A percentile compares a stretch with the other conserved stretches of the same genome.
Conservation (phyloP, 192 early-diverging fungal species). For the Umbelopsis vinacea region DNA sequence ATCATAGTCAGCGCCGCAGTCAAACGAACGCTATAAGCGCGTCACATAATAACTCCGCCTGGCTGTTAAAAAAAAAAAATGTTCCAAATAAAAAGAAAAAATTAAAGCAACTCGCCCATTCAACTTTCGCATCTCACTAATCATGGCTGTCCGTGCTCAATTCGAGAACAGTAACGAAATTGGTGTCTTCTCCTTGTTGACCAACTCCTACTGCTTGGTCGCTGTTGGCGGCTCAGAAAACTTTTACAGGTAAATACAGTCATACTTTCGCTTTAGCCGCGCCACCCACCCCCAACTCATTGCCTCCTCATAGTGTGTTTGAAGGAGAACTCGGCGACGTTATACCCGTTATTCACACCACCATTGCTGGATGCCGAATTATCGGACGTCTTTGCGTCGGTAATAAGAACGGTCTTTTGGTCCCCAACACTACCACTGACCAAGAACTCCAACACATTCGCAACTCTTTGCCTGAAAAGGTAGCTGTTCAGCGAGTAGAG, state of each 20-base stretch:
- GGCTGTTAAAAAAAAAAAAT: neutral
- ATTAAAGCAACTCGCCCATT: neutral
- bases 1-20: neutral
- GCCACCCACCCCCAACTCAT: neutral
- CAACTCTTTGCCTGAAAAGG: slow-evolving; percentile 92
- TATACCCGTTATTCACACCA: slow-evolving; percentile 94
- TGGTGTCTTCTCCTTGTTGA: slow-evolving; percentile 96
- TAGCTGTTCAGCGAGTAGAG: slow-evolving; percentile 95
- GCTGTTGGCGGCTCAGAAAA: slow-evolving; percentile 98
- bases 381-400: slow-evolving; percentile 93
- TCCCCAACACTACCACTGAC: slow-evolving; percentile 96
- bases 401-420: slow-evolving; percentile 92
- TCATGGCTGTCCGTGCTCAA: slow-evolving; percentile 67
- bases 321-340: slow-evolving; percentile 95
- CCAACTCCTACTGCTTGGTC: slow-evolving; percentile 97
- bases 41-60: neutral
- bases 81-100: neutral
- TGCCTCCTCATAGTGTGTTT: slow-evolving; percentile 70
- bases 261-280: neutral
- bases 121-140: neutral
- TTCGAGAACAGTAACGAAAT: slow-evolving; percentile 99
- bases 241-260: slow-evolving; percentile 86
- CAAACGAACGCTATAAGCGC: neutral
- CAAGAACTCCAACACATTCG: slow-evolving; percentile 97
- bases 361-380: slow-evolving; percentile 96